Percentiles rank a stretch among this genome's conserved stretches.
Evolutionary conservation across 1,284 basidiomycete genomes (phyloP).

Genomic region (Papiliotrema nemorosa): DNA sequence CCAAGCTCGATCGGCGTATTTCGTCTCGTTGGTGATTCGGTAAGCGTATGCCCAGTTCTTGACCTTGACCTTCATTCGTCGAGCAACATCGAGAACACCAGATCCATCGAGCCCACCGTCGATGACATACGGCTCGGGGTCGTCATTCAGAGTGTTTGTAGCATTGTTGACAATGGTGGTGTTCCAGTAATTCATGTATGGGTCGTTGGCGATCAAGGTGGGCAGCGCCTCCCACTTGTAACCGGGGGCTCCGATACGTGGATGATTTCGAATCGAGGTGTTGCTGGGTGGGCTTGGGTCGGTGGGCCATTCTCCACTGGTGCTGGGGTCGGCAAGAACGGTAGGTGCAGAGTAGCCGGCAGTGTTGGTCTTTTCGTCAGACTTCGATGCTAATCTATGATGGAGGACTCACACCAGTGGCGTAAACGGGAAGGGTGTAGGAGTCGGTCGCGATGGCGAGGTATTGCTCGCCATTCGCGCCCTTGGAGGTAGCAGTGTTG

Average conservation of each 20-base stretch:
- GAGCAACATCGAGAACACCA: constrained; percentile 89
- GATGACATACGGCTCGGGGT: constrained; percentile 66
- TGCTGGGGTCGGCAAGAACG: constrained; percentile 56
- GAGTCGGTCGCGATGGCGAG: constrained; percentile 62
- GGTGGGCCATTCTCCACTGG: constrained; percentile 64
- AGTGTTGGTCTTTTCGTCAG: constrained; percentile 64
- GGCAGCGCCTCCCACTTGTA: constrained; percentile 88
- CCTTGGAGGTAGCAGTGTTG: constrained; percentile 37
- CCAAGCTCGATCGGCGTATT: constrained; percentile 77
- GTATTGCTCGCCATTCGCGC: constrained; percentile 39
- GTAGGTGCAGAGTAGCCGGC: constrained; percentile 74
- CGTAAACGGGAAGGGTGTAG: constrained; percentile 77
- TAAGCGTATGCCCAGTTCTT: constrained; percentile 93
- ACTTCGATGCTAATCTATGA: constrained; percentile 6
- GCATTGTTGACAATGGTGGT: constrained; percentile 89
- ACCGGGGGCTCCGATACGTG: constrained; percentile 82
- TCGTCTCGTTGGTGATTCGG: constrained; percentile 82
- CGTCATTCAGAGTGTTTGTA: constrained; percentile 60
- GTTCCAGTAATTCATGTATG: constrained; percentile 88
- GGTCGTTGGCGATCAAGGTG: constrained; percentile 74
- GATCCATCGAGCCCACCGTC: constrained; percentile 67
- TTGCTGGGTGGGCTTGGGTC: constrained; percentile 67
- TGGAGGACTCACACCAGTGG: constrained; percentile 64
- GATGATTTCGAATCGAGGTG: constrained; percentile 67
- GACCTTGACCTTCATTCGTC: constrained; percentile 82